These are phyloP conservation scores for Erodium maritimum DNA, from an alignment of 345 rosid genomes.

Conservation along the genomic window DNA sequence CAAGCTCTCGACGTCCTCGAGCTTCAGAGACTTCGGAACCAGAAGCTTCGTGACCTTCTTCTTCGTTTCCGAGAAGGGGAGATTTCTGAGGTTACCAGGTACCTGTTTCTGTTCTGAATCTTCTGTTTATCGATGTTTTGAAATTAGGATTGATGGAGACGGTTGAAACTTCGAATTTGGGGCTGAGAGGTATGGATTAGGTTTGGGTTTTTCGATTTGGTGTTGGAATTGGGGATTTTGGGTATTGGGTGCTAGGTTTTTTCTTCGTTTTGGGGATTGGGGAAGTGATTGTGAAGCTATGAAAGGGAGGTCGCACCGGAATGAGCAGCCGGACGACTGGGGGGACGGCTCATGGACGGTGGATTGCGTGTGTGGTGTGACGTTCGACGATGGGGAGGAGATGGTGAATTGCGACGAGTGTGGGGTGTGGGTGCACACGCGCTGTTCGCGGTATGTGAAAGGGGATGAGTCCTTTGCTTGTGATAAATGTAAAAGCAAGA, in stretches of 20 bases:
- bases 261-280: neutral
- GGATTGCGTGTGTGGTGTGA: slow-evolving; percentile 88
- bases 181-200: neutral
- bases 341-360: slow-evolving; percentile 93
- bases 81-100: neutral
- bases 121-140: neutral
- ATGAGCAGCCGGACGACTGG: slow-evolving; percentile 82
- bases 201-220: neutral
- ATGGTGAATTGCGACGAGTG: slow-evolving; percentile 99
- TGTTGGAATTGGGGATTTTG: neutral
- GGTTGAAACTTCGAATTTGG: neutral
- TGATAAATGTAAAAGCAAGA: slow-evolving; percentile 65
- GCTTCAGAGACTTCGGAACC: neutral
- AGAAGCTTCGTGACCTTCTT: neutral
- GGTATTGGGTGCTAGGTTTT: neutral
- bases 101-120: neutral
- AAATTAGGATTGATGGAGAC: neutral
- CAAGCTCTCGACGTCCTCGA: neutral
- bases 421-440: slow-evolving; percentile 96
- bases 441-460: slow-evolving; percentile 78
- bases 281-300: slow-evolving; percentile 11
- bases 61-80: neutral
- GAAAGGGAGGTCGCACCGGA: slow-evolving; percentile 58
- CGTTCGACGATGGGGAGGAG: slow-evolving; percentile 90
- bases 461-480: slow-evolving; percentile 74